A percentile compares a stretch with the other conserved stretches of the same genome.
phyloP scores from a whole-genome alignment of 2,329 filamentous ascomycete genomes.

The Neophaeococcomyces mojaviensis region DNA sequence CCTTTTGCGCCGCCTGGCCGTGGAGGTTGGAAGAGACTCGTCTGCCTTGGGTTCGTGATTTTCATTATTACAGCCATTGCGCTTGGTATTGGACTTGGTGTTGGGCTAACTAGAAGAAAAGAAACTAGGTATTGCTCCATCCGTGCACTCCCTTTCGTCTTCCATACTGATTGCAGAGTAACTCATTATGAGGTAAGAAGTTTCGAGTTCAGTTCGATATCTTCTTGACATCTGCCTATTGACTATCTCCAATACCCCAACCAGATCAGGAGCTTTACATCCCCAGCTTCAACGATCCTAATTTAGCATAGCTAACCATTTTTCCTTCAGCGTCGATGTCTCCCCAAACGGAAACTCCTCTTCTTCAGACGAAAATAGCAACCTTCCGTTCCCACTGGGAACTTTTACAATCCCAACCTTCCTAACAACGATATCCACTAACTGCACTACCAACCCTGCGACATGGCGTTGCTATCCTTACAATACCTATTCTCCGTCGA shows the following conservation, averaged over 20 bases:
- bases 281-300: neutral
- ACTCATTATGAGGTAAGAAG: slow-evolving; percentile 6
- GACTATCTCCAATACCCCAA: neutral
- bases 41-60: slow-evolving; percentile 27
- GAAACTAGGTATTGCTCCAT: slow-evolving; percentile 22
- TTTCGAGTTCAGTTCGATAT: slow-evolving; percentile 5
- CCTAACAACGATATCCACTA: slow-evolving; percentile 46
- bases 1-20: neutral
- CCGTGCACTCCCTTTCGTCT: neutral
- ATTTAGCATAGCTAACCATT: neutral
- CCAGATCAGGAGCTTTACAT: neutral
- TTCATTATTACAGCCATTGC: slow-evolving; percentile 21
- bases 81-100: slow-evolving; percentile 25
- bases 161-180: slow-evolving; percentile 10
- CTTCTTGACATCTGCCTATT: neutral
- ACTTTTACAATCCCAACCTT: slow-evolving; percentile 55
- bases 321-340: neutral
- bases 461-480: slow-evolving; percentile 60
- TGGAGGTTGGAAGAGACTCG: slow-evolving; percentile 22
- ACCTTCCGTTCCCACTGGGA: slow-evolving; percentile 50
- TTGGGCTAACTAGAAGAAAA: slow-evolving; percentile 25
- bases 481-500: slow-evolving; percentile 38
- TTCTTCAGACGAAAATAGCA: neutral
- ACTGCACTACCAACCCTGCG: slow-evolving; percentile 51
- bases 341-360: neutral